phyloP scores from a whole-genome alignment of 805 yeast genomes.

The Barnettozyma siamensis region DNA sequence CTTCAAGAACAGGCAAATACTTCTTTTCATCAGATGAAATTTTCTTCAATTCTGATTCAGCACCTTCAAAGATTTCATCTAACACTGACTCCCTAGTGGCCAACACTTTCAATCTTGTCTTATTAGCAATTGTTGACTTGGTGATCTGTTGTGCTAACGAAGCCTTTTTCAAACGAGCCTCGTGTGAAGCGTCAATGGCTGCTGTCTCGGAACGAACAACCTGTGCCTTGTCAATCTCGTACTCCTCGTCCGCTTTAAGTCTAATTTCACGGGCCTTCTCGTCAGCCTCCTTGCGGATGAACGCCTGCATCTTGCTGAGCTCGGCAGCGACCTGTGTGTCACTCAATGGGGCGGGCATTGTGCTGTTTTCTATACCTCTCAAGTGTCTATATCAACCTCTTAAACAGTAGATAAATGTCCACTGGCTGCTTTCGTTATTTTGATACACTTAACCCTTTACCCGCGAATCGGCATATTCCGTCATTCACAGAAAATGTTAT shows the following conservation, averaged over 20 bases:
- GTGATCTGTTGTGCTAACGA: slow-evolving; percentile 90
- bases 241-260: slow-evolving; percentile 96
- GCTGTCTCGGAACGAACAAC: slow-evolving; percentile 91
- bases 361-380: background rate
- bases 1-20: slow-evolving; percentile 66
- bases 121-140: slow-evolving; percentile 91
- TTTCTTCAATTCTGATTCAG: slow-evolving; percentile 56
- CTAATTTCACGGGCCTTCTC: slow-evolving; percentile 96
- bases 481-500: background rate
- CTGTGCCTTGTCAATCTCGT: slow-evolving; percentile 94
- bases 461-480: background rate
- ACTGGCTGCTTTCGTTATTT: background rate
- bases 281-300: slow-evolving; percentile 98
- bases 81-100: slow-evolving; percentile 80
- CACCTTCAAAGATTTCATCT: slow-evolving; percentile 64
- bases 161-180: slow-evolving; percentile 83
- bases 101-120: slow-evolving; percentile 87
- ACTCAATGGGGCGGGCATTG: slow-evolving; percentile 5
- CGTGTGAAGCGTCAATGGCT: slow-evolving; percentile 75
- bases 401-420: too few relatives aligned
- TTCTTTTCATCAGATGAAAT: slow-evolving; percentile 48
- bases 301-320: slow-evolving; percentile 95
- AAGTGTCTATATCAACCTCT: too few relatives aligned
- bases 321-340: slow-evolving; percentile 76
- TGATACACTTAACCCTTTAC: too few relatives aligned